Evolutionary conservation across 2,329 filamentous ascomycete species (phyloP).

Genomic region (Akanthomyces lecanii): DNA sequence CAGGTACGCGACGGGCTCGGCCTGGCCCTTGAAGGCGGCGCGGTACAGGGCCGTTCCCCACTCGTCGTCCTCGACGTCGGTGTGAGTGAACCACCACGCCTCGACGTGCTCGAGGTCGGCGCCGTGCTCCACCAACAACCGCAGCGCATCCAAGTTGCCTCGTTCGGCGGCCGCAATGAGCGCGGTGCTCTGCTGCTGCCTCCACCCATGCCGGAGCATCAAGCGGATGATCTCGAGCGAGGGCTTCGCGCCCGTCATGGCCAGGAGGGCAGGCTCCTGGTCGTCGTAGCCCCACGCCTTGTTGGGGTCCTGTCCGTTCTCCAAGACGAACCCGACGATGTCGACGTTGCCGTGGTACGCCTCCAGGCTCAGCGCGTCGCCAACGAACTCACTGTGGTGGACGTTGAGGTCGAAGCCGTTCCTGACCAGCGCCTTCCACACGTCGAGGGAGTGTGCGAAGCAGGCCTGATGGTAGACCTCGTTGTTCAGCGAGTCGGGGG

Average conservation of each 20-base stretch:
- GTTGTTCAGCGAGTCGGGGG: constrained; percentile 1
- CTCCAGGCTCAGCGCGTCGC: background rate
- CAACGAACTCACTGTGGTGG: background rate
- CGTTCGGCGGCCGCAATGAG: background rate
- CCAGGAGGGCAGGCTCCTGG: background rate
- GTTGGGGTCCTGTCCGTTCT: constrained; percentile 4
- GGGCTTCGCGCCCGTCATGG: background rate
- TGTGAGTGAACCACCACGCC: background rate
- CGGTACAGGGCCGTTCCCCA: background rate
- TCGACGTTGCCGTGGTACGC: constrained; percentile 1
- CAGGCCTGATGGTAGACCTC: background rate
- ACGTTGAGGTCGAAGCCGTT: constrained; percentile 1
- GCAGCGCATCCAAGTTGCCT: background rate
- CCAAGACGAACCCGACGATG: background rate
- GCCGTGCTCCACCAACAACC: background rate
- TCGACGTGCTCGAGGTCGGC: background rate
- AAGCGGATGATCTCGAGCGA: background rate
- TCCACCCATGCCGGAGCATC: constrained; percentile 1
- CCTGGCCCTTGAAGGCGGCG: background rate
- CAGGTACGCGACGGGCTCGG: background rate
- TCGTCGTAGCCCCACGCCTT: background rate
- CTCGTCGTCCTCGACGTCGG: background rate
- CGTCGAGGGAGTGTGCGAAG: background rate
- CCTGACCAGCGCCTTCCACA: constrained; percentile 1
- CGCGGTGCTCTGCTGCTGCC: background rate